Evolutionary conservation across 208 protist species (phyloP).

Genomic region (Leishmania amazonensis): DNA sequence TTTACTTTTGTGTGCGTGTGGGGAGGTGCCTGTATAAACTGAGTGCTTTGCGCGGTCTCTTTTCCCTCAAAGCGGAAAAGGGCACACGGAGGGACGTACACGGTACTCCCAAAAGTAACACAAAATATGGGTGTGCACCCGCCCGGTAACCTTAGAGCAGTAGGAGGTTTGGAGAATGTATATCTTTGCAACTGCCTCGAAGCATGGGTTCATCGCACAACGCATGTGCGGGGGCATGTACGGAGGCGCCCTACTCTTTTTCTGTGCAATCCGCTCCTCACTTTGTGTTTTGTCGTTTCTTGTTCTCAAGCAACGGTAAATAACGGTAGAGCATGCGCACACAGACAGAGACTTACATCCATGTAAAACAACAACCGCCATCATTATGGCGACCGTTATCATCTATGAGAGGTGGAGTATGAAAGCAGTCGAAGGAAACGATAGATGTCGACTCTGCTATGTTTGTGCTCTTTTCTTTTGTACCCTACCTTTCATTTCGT

Average conservation of each 20-base stretch:
- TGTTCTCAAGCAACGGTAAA: neutral
- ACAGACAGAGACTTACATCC: neutral
- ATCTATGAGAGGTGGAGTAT: neutral
- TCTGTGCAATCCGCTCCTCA: neutral
- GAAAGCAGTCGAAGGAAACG: constrained; percentile 1
- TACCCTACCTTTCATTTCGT: neutral
- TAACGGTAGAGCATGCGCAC: neutral
- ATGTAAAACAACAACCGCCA: neutral
- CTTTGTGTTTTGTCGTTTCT: neutral
- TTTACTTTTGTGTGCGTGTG: neutral
- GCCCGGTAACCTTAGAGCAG: neutral
- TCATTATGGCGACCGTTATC: neutral
- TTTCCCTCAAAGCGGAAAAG: neutral
- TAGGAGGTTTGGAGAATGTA: neutral
- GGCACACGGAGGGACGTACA: neutral
- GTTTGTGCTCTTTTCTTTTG: neutral
- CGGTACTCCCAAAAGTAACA: neutral
- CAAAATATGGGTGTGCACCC: neutral
- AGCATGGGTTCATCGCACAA: neutral
- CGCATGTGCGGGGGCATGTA: neutral
- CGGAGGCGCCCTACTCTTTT: neutral
- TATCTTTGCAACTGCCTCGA: neutral
- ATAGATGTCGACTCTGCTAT: neutral
- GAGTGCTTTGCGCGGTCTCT: neutral
- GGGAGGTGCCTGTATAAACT: neutral